Conservation (phyloP, 164 flowering plant genomes). For the Paratinospora sagittata region DNA sequence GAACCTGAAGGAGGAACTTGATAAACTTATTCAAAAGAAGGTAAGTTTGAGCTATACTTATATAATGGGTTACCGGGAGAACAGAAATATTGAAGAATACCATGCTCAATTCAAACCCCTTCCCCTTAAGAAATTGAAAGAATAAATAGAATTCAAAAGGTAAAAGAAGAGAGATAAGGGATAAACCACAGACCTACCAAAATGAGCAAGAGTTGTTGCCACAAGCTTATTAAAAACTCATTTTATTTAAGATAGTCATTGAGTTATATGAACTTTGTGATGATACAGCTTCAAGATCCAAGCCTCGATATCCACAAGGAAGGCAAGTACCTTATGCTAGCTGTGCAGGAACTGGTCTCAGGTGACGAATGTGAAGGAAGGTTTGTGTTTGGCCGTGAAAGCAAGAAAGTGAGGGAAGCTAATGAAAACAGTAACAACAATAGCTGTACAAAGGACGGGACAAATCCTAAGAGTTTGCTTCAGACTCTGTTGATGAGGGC, state of each 20-base stretch:
- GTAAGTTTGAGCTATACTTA: conserved; percentile 26
- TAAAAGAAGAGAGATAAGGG: not conserved
- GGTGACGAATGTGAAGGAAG: conserved; percentile 95
- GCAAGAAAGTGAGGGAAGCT: conserved; percentile 46
- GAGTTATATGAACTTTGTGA: not conserved
- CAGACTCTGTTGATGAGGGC: conserved; percentile 96
- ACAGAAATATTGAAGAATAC: too few species aligned
- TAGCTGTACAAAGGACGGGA: conserved; percentile 63
- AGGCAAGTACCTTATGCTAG: conserved; percentile 90
- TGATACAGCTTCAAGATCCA: conserved; percentile 72
- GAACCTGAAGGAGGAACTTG: conserved; percentile 79
- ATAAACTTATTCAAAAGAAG: conserved; percentile 70
- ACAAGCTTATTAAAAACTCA: not conserved
- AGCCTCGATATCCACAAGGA: conserved; percentile 73
- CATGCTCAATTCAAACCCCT: not conserved
- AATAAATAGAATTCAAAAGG: not conserved
- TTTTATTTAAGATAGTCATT: not conserved
- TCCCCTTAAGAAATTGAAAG: not conserved
- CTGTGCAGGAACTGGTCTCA: conserved; percentile 86
- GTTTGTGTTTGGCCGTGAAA: conserved; percentile 88
- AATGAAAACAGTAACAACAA: conserved; percentile 20
- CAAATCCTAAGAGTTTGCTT: conserved; percentile 88
- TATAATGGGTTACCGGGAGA: not conserved
- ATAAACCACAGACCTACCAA: not conserved
- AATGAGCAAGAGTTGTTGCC: not conserved